Base-by-base conservation (phyloP, 345 rosid species). In the Populus euphratica region DNA sequence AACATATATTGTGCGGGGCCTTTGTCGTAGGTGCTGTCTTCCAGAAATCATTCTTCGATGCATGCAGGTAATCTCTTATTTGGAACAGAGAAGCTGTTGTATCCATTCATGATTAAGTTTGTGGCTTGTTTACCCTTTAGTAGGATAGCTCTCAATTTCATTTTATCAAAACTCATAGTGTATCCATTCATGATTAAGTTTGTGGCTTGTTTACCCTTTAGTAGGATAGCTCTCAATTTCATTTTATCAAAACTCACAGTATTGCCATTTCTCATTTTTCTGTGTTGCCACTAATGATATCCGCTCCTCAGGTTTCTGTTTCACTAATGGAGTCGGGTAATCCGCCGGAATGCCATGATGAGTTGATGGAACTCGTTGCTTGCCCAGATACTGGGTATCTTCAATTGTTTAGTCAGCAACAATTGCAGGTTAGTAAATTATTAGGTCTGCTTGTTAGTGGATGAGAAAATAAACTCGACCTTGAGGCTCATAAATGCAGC, bases 11-110 rank as follows among this genome's bases (percentile, higher is more conserved):
- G 89, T 92, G 65, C 89, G 76, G 69, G 98, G 95, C 70, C 97
- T 96, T 79, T 93, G 98, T 78, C 91, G 93, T 78, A 89, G 90
- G 84, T 96, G 99, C 84, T 96, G 99, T 84, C 85, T 96, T 78
- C 97, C 99, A 16, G 99, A 96, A 86, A 78, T 90, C 61, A 86
- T 90, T 86, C 94, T 96, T 77, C 93, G 95, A 31, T 88, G 89
- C 59, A 89, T 93, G 96, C 94, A 92, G 95, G 98, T 94, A 86
- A 64, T 63, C 54, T 76, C 36, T 56, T 76, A 54, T 66, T 31
- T 63, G 50, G 49, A 49, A 18, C 39, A 68, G 74, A 70, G 47
- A 70, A 61, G 35, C 38, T 44, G 50, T 44, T 44, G 50, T 13
- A 44, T 44, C 18, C 50, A 44, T 13, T 1, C 14, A 13, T 44